Conservation (phyloP, 495 filamentous ascomycete species). For the Bacidia rubella region DNA sequence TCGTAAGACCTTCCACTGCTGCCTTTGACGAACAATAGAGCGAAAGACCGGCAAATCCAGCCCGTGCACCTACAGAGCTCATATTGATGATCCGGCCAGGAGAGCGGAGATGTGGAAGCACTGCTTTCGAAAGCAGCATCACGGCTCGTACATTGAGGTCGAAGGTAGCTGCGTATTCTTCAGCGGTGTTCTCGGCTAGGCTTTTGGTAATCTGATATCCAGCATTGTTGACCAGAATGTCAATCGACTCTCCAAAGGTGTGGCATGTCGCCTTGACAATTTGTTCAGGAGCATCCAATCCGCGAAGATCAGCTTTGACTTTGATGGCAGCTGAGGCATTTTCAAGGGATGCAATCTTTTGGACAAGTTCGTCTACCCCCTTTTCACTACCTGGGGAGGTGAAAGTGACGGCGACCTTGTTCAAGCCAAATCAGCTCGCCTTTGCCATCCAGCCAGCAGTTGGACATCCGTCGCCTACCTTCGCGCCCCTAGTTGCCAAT, state of each 20-base stretch:
- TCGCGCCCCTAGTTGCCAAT: conserved; percentile 22
- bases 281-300: conserved; percentile 15
- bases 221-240: conserved; percentile 22
- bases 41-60: conserved; percentile 24
- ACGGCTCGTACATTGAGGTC: conserved; percentile 30
- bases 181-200: conserved; percentile 22
- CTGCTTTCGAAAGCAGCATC: conserved; percentile 29
- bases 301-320: conserved; percentile 26
- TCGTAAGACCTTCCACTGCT: conserved; percentile 32
- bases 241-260: conserved; percentile 22
- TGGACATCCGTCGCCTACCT: conserved; percentile 7
- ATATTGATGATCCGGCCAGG: conserved; percentile 44
- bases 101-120: conserved; percentile 32
- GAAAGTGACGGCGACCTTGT: conserved; percentile 30
- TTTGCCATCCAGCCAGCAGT: not conserved
- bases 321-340: conserved; percentile 24
- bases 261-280: conserved; percentile 6
- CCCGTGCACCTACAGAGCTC: conserved; percentile 32
- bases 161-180: conserved; percentile 25
- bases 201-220: conserved; percentile 11
- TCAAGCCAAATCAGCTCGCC: not conserved
- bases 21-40: conserved; percentile 35
- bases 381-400: conserved; percentile 26
- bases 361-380: conserved; percentile 21
- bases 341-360: conserved; percentile 21